Percentiles rank a stretch among this genome's conserved stretches.
Evolutionary conservation across 2,329 filamentous ascomycete genomes (phyloP).

Genomic region (Cercospora nicotianae): DNA sequence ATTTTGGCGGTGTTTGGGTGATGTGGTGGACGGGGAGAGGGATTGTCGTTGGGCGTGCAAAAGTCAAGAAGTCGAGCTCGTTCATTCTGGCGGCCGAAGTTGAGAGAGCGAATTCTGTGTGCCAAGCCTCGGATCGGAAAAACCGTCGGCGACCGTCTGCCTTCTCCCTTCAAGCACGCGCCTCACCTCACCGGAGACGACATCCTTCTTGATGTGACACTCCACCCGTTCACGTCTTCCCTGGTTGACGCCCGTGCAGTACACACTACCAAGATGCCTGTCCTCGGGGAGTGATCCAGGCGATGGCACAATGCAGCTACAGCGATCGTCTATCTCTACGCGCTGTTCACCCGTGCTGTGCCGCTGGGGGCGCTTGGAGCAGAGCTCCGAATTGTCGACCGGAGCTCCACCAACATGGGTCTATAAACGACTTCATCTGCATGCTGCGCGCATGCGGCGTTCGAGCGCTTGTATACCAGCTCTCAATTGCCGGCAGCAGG

Average conservation of each 20-base stretch:
- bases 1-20: slow-evolving; percentile 45
- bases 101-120: slow-evolving; percentile 4
- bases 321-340: neutral
- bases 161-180: neutral
- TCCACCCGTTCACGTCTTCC: slow-evolving; percentile 1
- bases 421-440: slow-evolving; percentile 4
- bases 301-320: neutral
- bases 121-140: slow-evolving; percentile 4
- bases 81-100: neutral
- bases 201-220: neutral
- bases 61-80: slow-evolving; percentile 6
- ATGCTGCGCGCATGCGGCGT: slow-evolving; percentile 4
- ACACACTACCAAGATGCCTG: neutral
- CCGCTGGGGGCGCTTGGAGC: slow-evolving; percentile 12
- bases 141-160: neutral
- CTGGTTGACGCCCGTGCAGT: neutral
- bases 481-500: slow-evolving; percentile 10
- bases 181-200: neutral
- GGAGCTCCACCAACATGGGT: slow-evolving; percentile 15
- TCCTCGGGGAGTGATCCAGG: neutral
- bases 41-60: slow-evolving; percentile 16
- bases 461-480: slow-evolving; percentile 5
- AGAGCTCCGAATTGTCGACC: slow-evolving; percentile 1
- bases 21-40: slow-evolving; percentile 12
- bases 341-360: slow-evolving; percentile 12